These are phyloP conservation scores for Glycyrrhiza uralensis DNA, from an alignment of 306 rosid genomes.

Conservation along the genomic window DNA sequence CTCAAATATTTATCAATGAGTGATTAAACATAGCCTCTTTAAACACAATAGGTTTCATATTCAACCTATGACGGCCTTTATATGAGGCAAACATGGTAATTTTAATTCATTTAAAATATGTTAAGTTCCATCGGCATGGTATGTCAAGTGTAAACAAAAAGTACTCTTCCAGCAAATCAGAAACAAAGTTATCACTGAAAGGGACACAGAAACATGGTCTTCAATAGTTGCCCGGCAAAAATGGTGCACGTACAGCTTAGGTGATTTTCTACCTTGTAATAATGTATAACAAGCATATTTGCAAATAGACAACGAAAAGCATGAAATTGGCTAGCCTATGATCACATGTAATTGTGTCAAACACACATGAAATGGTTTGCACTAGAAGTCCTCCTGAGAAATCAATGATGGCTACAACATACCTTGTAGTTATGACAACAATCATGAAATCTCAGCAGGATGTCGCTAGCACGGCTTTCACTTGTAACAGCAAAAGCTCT, in stretches of 20 bases:
- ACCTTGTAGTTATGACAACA: slow-evolving; percentile 85
- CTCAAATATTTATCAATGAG: not conserved
- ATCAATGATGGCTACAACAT: slow-evolving; percentile 21
- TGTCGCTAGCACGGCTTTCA: slow-evolving; percentile 91
- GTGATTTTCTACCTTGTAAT: not conserved
- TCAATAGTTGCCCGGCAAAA: not conserved
- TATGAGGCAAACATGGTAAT: not conserved
- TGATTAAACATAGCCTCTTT: not conserved
- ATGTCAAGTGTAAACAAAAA: not conserved
- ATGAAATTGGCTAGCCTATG: slow-evolving; percentile 5
- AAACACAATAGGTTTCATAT: slow-evolving; percentile 13
- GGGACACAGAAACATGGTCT: not conserved
- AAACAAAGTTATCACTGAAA: slow-evolving; percentile 9
- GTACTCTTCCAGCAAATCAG: not conserved
- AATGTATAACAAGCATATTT: not conserved
- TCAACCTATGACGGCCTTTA: not conserved
- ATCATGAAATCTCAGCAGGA: slow-evolving; percentile 70
- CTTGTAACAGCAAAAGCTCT: slow-evolving; percentile 84
- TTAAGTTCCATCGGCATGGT: not conserved
- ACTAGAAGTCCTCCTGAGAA: slow-evolving; percentile 1
- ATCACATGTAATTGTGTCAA: not conserved
- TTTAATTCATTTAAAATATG: slow-evolving; percentile 1
- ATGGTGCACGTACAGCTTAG: not conserved
- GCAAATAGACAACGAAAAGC: slow-evolving; percentile 1
- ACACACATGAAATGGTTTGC: not conserved